These are phyloP conservation scores for Macrotyloma uniflorum DNA, from an alignment of 306 rosid species.

Conservation along the genomic window DNA sequence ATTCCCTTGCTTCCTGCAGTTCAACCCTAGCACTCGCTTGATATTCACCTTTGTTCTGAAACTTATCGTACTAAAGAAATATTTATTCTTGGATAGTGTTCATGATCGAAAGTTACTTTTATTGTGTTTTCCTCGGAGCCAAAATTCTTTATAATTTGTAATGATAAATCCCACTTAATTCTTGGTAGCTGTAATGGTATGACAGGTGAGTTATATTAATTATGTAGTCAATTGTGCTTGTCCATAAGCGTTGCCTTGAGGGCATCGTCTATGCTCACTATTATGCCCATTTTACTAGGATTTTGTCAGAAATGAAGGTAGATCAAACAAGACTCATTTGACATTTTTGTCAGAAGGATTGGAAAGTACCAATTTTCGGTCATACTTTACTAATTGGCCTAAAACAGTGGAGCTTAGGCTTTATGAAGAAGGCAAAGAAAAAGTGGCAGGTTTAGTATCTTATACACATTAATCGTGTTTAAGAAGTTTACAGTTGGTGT, in stretches of 20 bases:
- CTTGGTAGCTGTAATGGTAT: not conserved
- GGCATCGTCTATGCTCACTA: constrained; percentile 32
- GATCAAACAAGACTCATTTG: constrained; percentile 73
- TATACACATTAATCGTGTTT: constrained; percentile 27
- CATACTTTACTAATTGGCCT: constrained; percentile 80
- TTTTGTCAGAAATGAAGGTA: constrained; percentile 76
- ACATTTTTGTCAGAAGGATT: constrained; percentile 82
- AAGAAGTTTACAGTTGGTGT: constrained; percentile 23
- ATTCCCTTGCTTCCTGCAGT: constrained; percentile 5
- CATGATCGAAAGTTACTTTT: not conserved
- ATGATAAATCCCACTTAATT: constrained; percentile 1
- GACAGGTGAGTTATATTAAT: constrained; percentile 21
- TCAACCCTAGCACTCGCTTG: not conserved
- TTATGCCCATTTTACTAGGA: constrained; percentile 57
- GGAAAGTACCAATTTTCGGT: constrained; percentile 71
- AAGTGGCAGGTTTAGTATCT: constrained; percentile 86
- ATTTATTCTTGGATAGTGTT: constrained; percentile 20
- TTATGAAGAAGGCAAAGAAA: constrained; percentile 93
- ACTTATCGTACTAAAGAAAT: not conserved
- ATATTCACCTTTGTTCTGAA: constrained; percentile 12
- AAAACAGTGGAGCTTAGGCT: constrained; percentile 70
- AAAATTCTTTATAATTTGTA: not conserved
- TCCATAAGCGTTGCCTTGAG: constrained; percentile 23
- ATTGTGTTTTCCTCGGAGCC: not conserved
- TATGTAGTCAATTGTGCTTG: constrained; percentile 7